These are phyloP conservation scores for Fragilariopsis cylindrus DNA, from an alignment of 108 stramenopile species.

Conservation along the genomic window DNA sequence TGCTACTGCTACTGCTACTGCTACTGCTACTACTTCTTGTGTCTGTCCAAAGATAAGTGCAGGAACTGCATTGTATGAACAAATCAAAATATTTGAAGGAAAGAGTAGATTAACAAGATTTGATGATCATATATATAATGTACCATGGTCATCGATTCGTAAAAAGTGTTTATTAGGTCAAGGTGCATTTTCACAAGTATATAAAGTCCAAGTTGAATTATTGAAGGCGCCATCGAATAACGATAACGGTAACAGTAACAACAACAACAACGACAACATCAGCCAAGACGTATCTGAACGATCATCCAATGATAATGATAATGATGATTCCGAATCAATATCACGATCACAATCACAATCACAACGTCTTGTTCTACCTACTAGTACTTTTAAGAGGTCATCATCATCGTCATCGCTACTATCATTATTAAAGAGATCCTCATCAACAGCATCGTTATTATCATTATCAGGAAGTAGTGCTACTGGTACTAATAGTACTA, in stretches of 20 bases:
- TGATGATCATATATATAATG: slow-evolving; percentile 11
- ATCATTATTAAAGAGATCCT: too few species aligned
- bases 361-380: too few species aligned
- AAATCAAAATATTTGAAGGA: background rate
- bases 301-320: background rate
- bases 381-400: too few species aligned
- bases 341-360: too few species aligned
- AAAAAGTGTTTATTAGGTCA: slow-evolving; percentile 5
- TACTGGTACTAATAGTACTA: too few species aligned
- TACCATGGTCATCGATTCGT: slow-evolving; percentile 7
- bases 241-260: background rate
- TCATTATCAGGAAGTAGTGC: too few species aligned
- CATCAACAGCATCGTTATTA: too few species aligned
- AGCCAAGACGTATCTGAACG: background rate
- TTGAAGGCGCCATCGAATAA: background rate
- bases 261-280: too few species aligned
- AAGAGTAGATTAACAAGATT: slow-evolving; percentile 8
- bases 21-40: too few species aligned
- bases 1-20: too few species aligned
- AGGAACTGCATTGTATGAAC: slow-evolving; percentile 1
- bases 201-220: slow-evolving; percentile 3
- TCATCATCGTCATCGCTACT: too few species aligned
- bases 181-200: slow-evolving; percentile 5
- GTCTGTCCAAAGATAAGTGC: background rate
- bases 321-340: too few species aligned